Base-by-base conservation (phyloP, 306 rosid species). In the Crotalaria pallida region DNA sequence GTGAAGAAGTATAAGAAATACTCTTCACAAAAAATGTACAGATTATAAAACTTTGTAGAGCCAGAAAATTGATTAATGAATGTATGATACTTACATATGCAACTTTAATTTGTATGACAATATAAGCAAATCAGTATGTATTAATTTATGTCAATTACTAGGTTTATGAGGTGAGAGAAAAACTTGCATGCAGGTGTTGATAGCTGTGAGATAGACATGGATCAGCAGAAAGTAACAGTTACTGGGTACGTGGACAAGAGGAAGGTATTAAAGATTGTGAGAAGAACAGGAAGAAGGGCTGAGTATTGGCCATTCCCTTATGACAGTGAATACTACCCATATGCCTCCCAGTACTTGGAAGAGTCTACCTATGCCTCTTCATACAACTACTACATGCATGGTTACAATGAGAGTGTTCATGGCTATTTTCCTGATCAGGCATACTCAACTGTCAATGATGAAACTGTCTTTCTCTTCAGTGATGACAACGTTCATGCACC, bases 301-400 rank as follows among this genome's bases (percentile, higher is more conserved):
- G 97, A 87, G 71, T 83, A 80, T 43, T 88, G 91, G 96, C 96
- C 96, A 18, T 91, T 88, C 70, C 93, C 96, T 38, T 88, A 87
- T 34, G 93, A 91, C 55, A 67, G 65, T 22, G 89, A 91, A 68
- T 85, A 89, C 23, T 85, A 87, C 18, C 89, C 96, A 0, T 87
- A 85, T 21, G 96, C 96, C 8, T 77, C 86, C 0, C 60, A 64
- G 6, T 91, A 91, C 58, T 65, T 81, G 12, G 87, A 91, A 51
- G 96, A 86, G 33, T 86, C 92, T 0, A 88, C 87, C 2, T 86
- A 45, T 41, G 6, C 83, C 0, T 56, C 97, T 5, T 84, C 89
- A 2, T 88, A 88, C 67, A 91, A 91, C 38, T 91, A 91, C 64
- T 87, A 78, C 58, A 80, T 34, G 41, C 96, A 88, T 57, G 94